Evolutionary conservation across 495 filamentous ascomycete species (phyloP).

Genomic region (Neurospora tetrasperma): DNA sequence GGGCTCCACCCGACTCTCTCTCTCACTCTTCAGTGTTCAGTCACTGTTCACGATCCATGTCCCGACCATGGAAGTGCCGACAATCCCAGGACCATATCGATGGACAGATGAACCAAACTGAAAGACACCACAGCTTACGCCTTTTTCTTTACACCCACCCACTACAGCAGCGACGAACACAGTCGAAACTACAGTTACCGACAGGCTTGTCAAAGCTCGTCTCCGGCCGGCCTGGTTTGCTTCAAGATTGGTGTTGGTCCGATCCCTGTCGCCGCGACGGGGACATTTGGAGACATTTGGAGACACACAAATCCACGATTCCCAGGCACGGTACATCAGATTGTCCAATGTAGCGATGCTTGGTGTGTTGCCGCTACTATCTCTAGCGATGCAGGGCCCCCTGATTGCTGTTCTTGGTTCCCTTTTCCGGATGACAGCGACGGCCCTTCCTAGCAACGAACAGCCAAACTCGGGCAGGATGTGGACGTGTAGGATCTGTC

Average conservation of each 20-base stretch:
- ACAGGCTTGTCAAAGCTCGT: background rate
- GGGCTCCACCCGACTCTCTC: background rate
- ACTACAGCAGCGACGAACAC: background rate
- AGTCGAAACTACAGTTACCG: background rate
- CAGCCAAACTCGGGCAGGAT: background rate
- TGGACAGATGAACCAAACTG: background rate
- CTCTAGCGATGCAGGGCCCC: background rate
- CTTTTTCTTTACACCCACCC: background rate
- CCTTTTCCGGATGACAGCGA: background rate
- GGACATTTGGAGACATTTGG: background rate
- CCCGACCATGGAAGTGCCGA: background rate
- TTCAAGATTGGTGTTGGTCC: background rate
- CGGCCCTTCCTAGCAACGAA: background rate
- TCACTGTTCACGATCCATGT: background rate
- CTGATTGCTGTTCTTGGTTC: background rate
- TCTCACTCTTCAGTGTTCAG: background rate
- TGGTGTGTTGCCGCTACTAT: background rate
- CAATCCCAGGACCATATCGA: background rate
- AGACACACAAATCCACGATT: background rate
- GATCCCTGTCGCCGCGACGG: background rate
- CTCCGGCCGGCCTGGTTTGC: background rate
- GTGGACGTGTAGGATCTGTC: background rate
- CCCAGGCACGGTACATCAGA: background rate
- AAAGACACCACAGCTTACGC: background rate
- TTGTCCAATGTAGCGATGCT: background rate